Percentiles rank a stretch among this genome's conserved stretches.
Conservation (phyloP, 495 filamentous ascomycete genomes). For the Chaetomium tenue region DNA sequence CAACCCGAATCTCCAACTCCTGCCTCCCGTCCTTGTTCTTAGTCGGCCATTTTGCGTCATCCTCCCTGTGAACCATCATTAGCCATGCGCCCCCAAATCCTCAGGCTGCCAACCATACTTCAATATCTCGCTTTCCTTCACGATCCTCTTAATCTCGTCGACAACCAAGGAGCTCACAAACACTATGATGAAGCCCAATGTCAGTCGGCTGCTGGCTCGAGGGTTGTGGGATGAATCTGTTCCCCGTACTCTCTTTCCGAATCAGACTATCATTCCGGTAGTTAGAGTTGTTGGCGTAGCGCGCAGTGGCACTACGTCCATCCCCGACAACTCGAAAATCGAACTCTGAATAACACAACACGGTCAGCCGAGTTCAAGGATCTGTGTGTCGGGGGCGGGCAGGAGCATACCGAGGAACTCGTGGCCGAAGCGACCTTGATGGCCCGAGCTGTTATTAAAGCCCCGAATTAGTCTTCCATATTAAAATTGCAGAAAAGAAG, state of each 20-base stretch:
- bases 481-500: not conserved
- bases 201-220: not conserved
- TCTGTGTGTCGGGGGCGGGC: not conserved
- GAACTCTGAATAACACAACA: conserved; percentile 64
- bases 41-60: conserved; percentile 98
- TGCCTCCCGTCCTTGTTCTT: conserved; percentile 99
- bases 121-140: conserved; percentile 97
- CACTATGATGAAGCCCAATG: conserved; percentile 57
- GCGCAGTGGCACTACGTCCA: conserved; percentile 88
- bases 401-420: conserved; percentile 81
- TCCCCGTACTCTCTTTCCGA: conserved; percentile 91
- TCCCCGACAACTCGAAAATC: conserved; percentile 92
- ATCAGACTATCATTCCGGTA: conserved; percentile 99
- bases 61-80: conserved; percentile 67
- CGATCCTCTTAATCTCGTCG: conserved; percentile 91
- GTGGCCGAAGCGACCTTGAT: conserved; percentile 96
- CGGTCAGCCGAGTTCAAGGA: conserved; percentile 18
- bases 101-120: conserved; percentile 59
- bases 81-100: conserved; percentile 28
- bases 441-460: conserved; percentile 71
- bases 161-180: conserved; percentile 92
- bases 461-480: no score
- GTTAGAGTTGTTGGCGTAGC: conserved; percentile 99
- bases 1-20: conserved; percentile 91
- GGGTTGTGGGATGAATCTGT: not conserved